Base-by-base conservation (phyloP, 2,329 filamentous ascomycete species). In the Chaetomium globosum region DNA sequence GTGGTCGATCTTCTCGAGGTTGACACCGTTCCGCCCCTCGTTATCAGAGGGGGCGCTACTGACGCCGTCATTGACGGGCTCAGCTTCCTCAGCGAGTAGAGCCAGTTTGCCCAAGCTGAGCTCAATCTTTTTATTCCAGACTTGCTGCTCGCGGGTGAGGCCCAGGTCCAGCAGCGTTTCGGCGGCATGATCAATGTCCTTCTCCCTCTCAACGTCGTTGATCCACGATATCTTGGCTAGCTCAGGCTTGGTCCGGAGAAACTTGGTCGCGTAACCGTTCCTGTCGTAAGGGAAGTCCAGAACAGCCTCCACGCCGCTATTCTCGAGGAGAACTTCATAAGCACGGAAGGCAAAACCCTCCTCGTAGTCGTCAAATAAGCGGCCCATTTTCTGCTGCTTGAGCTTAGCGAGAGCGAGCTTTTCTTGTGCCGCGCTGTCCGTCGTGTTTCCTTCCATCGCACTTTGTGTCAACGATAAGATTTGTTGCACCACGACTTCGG, bases 91-190 rank as follows among this genome's bases (percentile, higher is more conserved):
- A 19, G 91, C 91, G 69, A 97, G 78, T 61, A 87, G 82, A 19
- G 89, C 86, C 55, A 99, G 83, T 77, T 97, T 98, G 43, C 91
- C 90, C 48, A 99, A 82, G 66, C 92, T 96, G 30, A 98, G 81
- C 77, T 98, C 90, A 39, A 97, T 91, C 76, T 96, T 95, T 80
- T 96, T 96, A 78, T 87, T 92, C 94, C 94, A 98, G 4, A 95
- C 79, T 71, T 93, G 89, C 60, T 87, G 85, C 75, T 97, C 93
- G 61, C 87, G 86, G 58, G 83, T 82, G 23, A 89, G 80, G 0
- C 91, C 93, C 23, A 93, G 82, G 8, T 86, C 80, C 52, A 90
- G 80, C 55, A 99, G 82, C 0, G 88, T 89, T 51, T 86, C 80
- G 5, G 89, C 88, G 12, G 94, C 93, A 63, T 86, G 84, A 13